Conservation (phyloP, 257 asterid genomes). For the Ophiorrhiza pumila region DNA sequence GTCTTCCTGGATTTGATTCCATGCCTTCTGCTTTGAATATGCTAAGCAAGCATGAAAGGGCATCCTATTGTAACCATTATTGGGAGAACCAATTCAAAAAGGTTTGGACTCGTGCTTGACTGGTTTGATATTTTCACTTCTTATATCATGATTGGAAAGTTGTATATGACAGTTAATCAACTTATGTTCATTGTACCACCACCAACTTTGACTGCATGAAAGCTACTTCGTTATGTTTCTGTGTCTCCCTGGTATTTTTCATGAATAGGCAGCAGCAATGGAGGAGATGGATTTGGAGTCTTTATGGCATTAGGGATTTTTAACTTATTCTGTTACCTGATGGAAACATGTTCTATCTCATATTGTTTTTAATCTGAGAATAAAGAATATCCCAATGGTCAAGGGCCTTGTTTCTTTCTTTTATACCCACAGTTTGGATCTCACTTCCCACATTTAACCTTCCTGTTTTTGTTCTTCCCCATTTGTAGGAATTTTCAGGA, state of each 20-base stretch:
- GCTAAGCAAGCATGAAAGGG: constrained; percentile 96
- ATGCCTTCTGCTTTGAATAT: constrained; percentile 94
- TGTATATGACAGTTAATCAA: neutral
- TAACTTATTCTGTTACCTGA: neutral
- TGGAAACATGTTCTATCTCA: neutral
- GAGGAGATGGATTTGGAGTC: neutral
- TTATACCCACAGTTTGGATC: neutral
- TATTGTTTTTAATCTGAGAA: neutral
- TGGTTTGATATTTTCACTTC: neutral
- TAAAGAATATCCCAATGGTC: neutral
- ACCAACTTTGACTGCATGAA: neutral
- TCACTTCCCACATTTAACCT: neutral
- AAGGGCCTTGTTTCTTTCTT: neutral
- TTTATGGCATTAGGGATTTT: neutral
- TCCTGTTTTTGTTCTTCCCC: neutral
- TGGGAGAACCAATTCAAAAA: constrained; percentile 99
- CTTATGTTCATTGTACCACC: neutral
- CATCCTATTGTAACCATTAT: constrained; percentile 89
- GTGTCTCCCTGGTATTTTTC: neutral
- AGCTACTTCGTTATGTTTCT: neutral
- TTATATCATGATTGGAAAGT: constrained; percentile 2
- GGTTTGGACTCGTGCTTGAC: constrained; percentile 43
- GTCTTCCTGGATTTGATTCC: constrained; percentile 99
- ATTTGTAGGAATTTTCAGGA: neutral
- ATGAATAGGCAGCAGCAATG: neutral